Conservation (phyloP, 768 basidiomycete species). For the Suillus plorans region DNA sequence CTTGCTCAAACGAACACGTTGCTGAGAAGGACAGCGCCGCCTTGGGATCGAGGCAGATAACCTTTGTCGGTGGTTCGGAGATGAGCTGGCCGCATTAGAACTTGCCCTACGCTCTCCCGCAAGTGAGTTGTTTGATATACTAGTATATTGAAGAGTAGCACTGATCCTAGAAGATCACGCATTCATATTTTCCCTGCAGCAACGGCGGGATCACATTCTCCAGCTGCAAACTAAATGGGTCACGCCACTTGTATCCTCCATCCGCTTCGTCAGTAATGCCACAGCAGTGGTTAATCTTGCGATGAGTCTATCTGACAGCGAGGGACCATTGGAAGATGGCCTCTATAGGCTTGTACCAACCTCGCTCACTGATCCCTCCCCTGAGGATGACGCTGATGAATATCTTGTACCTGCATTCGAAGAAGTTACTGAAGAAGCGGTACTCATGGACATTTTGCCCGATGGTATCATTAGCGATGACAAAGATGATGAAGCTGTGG, state of each 20-base stretch:
- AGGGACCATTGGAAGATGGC: not conserved
- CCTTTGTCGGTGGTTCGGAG: conserved; percentile 34
- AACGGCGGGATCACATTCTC: conserved; percentile 10
- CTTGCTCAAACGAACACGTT: conserved; percentile 28
- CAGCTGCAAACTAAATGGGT: conserved; percentile 21
- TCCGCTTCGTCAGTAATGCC: conserved; percentile 13
- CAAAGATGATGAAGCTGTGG: not conserved
- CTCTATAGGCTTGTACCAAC: conserved; percentile 1
- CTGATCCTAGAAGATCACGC: not conserved
- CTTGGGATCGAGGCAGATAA: conserved; percentile 33
- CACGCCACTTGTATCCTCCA: conserved; percentile 13
- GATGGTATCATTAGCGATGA: conserved; percentile 1
- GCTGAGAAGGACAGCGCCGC: conserved; percentile 29
- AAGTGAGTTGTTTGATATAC: conserved; percentile 9
- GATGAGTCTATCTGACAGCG: not conserved
- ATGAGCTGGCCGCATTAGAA: conserved; percentile 27
- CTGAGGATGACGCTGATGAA: conserved; percentile 1
- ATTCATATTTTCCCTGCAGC: not conserved
- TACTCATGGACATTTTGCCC: not conserved
- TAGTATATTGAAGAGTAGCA: not conserved
- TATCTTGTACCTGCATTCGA: not conserved
- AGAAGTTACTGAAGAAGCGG: not conserved
- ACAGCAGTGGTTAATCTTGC: conserved; percentile 6
- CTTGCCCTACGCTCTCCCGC: conserved; percentile 9
- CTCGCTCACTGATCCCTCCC: not conserved